Percentiles rank a stretch among this genome's conserved stretches.
phyloP scores from a whole-genome alignment of 2,329 filamentous ascomycete genomes.

The Trichoderma atrobrunneum region DNA sequence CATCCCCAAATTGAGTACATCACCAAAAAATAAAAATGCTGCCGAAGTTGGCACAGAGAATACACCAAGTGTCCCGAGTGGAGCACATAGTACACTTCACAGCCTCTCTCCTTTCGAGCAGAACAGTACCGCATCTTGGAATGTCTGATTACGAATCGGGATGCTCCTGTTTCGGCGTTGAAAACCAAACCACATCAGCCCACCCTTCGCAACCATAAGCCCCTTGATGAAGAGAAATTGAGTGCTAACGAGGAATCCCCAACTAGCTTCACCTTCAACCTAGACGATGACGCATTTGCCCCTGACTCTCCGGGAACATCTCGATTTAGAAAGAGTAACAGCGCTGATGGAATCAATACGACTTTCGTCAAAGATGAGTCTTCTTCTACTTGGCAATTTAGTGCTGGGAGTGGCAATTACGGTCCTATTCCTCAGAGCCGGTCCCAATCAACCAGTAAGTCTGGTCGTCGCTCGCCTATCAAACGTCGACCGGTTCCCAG shows the following conservation, averaged over 20 bases:
- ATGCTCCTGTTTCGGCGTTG: constrained; percentile 17
- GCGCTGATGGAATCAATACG: constrained; percentile 61
- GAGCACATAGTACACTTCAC: constrained; percentile 27
- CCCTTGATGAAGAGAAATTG: constrained; percentile 9
- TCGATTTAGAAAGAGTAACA: constrained; percentile 46
- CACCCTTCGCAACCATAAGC: background rate
- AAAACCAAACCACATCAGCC: constrained; percentile 20
- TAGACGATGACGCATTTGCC: constrained; percentile 42
- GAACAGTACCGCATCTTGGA: constrained; percentile 38
- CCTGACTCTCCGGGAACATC: constrained; percentile 36
- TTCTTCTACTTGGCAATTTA: constrained; percentile 49
- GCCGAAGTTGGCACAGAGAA: constrained; percentile 21
- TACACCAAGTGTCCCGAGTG: constrained; percentile 32
- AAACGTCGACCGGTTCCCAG: constrained; percentile 28
- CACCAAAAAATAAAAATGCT: constrained; percentile 16
- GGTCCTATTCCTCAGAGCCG: constrained; percentile 30
- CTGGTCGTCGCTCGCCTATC: constrained; percentile 40
- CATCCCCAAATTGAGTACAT: background rate
- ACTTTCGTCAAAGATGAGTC: constrained; percentile 53
- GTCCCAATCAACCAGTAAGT: constrained; percentile 40
- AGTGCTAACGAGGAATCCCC: constrained; percentile 35
- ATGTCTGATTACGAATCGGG: constrained; percentile 36
- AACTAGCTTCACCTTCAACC: constrained; percentile 51
- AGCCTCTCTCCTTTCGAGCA: constrained; percentile 40
- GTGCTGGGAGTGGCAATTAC: constrained; percentile 43